These are phyloP conservation scores for Ophiorrhiza pumila DNA, from an alignment of 257 asterid species.

Conservation along the genomic window DNA sequence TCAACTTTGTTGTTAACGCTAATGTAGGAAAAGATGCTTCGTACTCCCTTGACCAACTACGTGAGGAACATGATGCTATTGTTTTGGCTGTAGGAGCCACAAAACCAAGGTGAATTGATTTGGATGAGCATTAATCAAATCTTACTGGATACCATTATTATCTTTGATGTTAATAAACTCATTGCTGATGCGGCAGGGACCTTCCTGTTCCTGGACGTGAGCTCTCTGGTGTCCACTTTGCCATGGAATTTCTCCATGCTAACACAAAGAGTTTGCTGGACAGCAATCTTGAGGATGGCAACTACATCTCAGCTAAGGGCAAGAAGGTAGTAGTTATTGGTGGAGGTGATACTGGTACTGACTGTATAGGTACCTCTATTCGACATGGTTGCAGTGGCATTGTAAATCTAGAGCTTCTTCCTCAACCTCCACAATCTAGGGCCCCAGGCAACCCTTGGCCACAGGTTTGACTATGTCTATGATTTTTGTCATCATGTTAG, in stretches of 20 bases:
- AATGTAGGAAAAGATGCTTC: constrained; percentile 74
- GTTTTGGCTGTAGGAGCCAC: constrained; percentile 96
- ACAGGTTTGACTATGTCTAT: constrained; percentile 54
- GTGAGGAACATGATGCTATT: constrained; percentile 75
- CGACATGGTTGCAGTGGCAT: constrained; percentile 85
- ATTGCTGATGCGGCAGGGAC: constrained; percentile 51
- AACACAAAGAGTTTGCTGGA: constrained; percentile 95
- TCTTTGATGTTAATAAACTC: constrained; percentile 6
- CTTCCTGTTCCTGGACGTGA: constrained; percentile 98
- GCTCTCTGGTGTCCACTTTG: constrained; percentile 90
- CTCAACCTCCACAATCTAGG: constrained; percentile 88
- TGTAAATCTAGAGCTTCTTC: constrained; percentile 87
- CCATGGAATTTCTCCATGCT: constrained; percentile 98
- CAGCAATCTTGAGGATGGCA: constrained; percentile 83
- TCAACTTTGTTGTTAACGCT: constrained; percentile 79
- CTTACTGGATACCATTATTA: not conserved
- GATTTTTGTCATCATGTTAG: not conserved
- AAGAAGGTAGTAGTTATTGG: constrained; percentile 98
- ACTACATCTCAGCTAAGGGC: constrained; percentile 85
- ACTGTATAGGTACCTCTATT: constrained; percentile 92
- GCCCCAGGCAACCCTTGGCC: constrained; percentile 99
- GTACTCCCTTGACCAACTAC: constrained; percentile 63
- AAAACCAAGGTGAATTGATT: constrained; percentile 67
- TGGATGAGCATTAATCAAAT: not conserved
- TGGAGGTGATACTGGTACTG: constrained; percentile 99